A percentile compares a stretch with the other conserved stretches of the same genome.
phyloP scores from a whole-genome alignment of 78 protist genomes.

The Guillardia theta region DNA sequence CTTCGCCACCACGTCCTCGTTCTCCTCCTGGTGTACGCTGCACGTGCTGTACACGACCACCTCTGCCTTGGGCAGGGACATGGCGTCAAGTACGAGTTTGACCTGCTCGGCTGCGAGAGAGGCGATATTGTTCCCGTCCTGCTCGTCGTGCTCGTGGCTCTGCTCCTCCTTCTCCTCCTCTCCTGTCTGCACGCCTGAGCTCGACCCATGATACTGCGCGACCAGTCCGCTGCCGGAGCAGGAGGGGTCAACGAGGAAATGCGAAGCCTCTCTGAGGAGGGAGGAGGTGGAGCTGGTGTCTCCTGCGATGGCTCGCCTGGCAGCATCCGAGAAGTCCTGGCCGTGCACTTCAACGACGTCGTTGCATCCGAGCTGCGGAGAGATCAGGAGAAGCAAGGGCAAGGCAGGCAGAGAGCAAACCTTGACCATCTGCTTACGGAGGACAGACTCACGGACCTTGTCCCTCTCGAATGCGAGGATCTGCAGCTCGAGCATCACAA shows the following conservation, averaged over 20 bases:
- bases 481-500: neutral
- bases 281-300: no score
- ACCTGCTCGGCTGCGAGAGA: neutral
- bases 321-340: neutral
- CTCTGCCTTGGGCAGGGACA: neutral
- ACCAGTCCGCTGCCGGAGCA: conserved; percentile 54
- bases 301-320: neutral
- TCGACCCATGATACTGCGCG: conserved; percentile 12
- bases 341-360: neutral
- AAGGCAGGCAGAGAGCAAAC: neutral
- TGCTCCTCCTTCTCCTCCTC: neutral
- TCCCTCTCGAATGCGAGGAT: conserved; percentile 51
- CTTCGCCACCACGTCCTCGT: conserved; percentile 63
- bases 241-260: conserved; percentile 54
- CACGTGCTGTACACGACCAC: conserved; percentile 69
- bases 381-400: neutral
- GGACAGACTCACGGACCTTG: neutral
- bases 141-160: neutral
- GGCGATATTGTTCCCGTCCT: neutral
- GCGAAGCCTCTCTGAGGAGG: neutral
- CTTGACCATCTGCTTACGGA: neutral
- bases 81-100: neutral
- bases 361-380: neutral
- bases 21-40: conserved; percentile 60
- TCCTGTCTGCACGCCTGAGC: neutral